Base-by-base conservation (phyloP, 495 filamentous ascomycete genomes). In the Staphylotrichum tortipilum region DNA sequence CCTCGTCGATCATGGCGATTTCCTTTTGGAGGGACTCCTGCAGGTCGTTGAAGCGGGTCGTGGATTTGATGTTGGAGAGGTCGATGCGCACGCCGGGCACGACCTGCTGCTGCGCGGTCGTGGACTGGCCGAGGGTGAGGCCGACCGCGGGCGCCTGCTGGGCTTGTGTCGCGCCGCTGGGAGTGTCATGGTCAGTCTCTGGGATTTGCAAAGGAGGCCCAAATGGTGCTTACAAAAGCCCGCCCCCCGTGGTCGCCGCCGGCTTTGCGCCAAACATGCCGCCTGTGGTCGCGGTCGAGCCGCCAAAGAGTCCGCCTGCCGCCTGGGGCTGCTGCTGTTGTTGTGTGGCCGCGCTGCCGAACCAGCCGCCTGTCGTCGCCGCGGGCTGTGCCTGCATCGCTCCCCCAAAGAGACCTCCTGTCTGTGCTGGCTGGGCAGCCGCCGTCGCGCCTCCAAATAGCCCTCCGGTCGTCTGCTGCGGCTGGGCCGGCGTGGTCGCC, bases 31-130 rank as follows among this genome's bases (percentile, higher is more conserved):
- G 70, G 30, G 84, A 78, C 55, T 90, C 85, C 36, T 86, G 78
- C 33, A 94, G 81, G 69, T 95, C 91, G 63, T 84, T 82, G 70
- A 89, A 95, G 47, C 92, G 84, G 7, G 92, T 95, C 0, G 89
- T 95, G 5, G 85, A 79, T 10, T 85, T 77, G 19, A 96, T 72
- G 60, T 87, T 83, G 63, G 75, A 78, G 24, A 85, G 61, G 66
- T 89, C 84, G 30, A 95, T 81, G 45, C 83, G 82, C 15, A 89
- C 86, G 7, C 88, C 87, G 7, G 85, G 78, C 7, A 81, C 71
- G 2, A 68, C 68, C 44, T 78, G 76, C 42, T 71, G 69, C 49
- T 73, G 70, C 39, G 69, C 69, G 62, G 64, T 4, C 2, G 59
- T 65, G 3, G 65, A 61, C 45, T 78, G 77, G 38, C 74, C 64